A percentile compares a stretch with the other conserved stretches of the same genome.
Conservation (phyloP, 805 yeast species). For the Brettanomyces nanus region DNA sequence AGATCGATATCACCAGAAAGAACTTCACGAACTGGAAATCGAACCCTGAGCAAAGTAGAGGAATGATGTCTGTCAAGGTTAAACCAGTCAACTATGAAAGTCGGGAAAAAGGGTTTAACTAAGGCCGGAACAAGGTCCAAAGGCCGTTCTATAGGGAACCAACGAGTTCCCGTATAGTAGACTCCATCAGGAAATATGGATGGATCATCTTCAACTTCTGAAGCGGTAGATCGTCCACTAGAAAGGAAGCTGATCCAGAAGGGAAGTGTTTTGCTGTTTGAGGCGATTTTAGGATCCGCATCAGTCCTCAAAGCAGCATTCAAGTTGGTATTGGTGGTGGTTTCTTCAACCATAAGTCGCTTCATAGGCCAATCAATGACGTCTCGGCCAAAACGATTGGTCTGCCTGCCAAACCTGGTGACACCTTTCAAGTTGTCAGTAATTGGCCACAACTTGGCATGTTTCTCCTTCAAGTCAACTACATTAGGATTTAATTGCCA, state of each 20-base stretch:
- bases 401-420: conserved; percentile 6
- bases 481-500: conserved; percentile 14
- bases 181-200: neutral
- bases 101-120: neutral
- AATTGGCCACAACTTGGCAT: conserved; percentile 20
- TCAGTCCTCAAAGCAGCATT: no score
- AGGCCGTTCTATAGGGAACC: neutral
- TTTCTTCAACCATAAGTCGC: conserved; percentile 4
- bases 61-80: neutral
- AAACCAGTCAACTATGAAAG: neutral
- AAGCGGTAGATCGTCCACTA: no score
- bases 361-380: conserved; percentile 15
- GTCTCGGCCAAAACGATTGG: conserved; percentile 9
- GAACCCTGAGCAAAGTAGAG: neutral
- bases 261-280: neutral
- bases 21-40: conserved; percentile 2
- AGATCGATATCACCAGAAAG: conserved; percentile 1
- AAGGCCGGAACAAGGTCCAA: conserved; percentile 6
- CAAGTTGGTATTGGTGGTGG: no score
- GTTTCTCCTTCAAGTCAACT: conserved; percentile 12
- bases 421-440: conserved; percentile 17
- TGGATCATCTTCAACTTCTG: neutral
- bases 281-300: neutral
- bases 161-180: conserved; percentile 3
- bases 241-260: neutral